Percentiles rank a stretch among this genome's conserved stretches.
These are phyloP conservation scores for Candida frijolesensis DNA, from an alignment of 1,139 yeast genomes.

Conservation along the genomic window DNA sequence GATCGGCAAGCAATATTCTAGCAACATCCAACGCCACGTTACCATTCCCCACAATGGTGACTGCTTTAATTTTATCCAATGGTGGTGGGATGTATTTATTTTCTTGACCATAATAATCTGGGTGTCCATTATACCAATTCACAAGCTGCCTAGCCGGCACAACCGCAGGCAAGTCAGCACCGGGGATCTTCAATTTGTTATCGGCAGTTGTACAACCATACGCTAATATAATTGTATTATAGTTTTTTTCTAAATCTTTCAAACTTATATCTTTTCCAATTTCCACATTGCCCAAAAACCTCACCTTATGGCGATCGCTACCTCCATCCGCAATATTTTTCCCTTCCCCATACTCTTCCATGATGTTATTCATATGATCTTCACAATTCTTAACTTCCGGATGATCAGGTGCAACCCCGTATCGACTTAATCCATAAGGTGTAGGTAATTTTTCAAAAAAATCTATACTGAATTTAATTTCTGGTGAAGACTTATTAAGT, in stretches of 20 bases:
- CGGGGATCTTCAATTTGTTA: slow-evolving; percentile 57
- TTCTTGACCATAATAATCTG: slow-evolving; percentile 44
- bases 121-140: slow-evolving; percentile 95
- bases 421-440: slow-evolving; percentile 88
- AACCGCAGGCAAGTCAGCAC: slow-evolving; percentile 64
- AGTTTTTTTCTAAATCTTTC: slow-evolving; percentile 49
- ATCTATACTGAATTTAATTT: slow-evolving; percentile 45
- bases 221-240: slow-evolving; percentile 75
- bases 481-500: slow-evolving; percentile 46
- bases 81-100: slow-evolving; percentile 46
- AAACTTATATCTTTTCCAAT: slow-evolving; percentile 62
- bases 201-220: slow-evolving; percentile 79
- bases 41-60: slow-evolving; percentile 92
- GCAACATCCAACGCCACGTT: slow-evolving; percentile 96
- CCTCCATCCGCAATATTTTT: background rate
- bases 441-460: slow-evolving; percentile 82
- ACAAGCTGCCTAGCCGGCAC: slow-evolving; percentile 87
- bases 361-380: slow-evolving; percentile 72
- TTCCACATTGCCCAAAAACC: slow-evolving; percentile 74
- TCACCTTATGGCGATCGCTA: slow-evolving; percentile 37
- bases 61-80: slow-evolving; percentile 61
- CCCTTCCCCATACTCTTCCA: slow-evolving; percentile 27
- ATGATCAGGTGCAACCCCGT: slow-evolving; percentile 99
- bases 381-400: slow-evolving; percentile 94
- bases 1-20: slow-evolving; percentile 67